Evolutionary conservation across 2,329 filamentous ascomycete species (phyloP).

Genomic region (Penicillium psychrosexuale): DNA sequence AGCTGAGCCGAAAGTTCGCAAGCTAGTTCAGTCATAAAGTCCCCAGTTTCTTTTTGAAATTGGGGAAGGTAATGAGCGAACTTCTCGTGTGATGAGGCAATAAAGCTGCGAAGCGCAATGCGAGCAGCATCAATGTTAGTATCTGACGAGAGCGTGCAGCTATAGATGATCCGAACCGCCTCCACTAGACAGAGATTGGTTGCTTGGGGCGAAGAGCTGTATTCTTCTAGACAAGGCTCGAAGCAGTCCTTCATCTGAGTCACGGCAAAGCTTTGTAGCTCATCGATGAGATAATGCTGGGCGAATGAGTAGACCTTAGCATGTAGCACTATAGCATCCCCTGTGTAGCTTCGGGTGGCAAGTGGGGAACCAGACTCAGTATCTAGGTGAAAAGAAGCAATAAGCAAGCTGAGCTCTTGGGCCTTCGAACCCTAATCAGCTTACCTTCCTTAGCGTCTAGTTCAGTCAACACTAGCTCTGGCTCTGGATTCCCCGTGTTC

Average conservation of each 20-base stretch:
- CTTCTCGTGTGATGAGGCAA: background rate
- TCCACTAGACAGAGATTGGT: background rate
- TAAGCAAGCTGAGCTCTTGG: background rate
- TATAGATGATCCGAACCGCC: background rate
- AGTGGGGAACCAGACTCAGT: too few species aligned
- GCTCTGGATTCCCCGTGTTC: background rate
- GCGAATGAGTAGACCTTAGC: background rate
- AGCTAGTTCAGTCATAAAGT: background rate
- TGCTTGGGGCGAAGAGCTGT: background rate
- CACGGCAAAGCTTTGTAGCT: background rate
- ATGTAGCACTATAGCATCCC: background rate
- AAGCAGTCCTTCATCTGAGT: background rate
- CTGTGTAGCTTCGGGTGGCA: background rate
- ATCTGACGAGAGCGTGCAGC: background rate
- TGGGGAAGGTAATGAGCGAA: background rate
- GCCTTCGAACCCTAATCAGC: background rate
- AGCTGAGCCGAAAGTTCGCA: background rate
- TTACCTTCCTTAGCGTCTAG: background rate
- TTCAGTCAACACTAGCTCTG: background rate
- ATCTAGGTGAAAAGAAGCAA: background rate
- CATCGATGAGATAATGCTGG: background rate
- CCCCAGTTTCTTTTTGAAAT: background rate
- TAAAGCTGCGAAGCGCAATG: background rate
- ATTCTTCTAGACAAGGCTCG: background rate
- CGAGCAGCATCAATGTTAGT: background rate